phyloP scores from a whole-genome alignment of 225 moss, liverwort and hornwort genomes.

The Physcomitrium patens region DNA sequence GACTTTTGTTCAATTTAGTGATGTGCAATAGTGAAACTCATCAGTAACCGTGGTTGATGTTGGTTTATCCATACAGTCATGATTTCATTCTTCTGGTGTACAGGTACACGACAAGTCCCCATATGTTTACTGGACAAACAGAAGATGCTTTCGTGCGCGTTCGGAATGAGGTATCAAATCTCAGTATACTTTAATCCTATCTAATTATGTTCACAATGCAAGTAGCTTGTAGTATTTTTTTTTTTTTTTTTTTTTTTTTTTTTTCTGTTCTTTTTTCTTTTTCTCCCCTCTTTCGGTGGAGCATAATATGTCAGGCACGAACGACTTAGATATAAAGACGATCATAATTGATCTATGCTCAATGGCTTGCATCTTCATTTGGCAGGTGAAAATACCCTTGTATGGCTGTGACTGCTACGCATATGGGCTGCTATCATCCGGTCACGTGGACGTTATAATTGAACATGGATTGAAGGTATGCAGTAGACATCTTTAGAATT shows the following conservation, averaged over 20 bases:
- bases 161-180: conserved; percentile 51
- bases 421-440: conserved; percentile 74
- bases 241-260: background rate
- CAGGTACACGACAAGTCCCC: conserved; percentile 81
- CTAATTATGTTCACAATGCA: background rate
- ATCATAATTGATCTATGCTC: background rate
- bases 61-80: background rate
- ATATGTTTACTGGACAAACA: conserved; percentile 59
- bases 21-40: background rate
- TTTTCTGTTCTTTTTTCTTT: background rate
- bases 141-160: conserved; percentile 66
- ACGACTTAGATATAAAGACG: background rate
- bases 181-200: background rate
- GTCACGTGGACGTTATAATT: conserved; percentile 65
- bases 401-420: conserved; percentile 88
- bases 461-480: conserved; percentile 75
- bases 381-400: conserved; percentile 68
- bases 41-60: background rate
- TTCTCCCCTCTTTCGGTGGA: too few relatives aligned
- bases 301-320: background rate
- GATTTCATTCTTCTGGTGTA: background rate
- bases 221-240: background rate
- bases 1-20: background rate
- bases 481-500: background rate
- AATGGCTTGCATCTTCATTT: background rate